Evolutionary conservation across 2,329 filamentous ascomycete genomes (phyloP), one percentile per base, ranked within the genome.

Genomic region (Talaromyces sp.): DNA sequence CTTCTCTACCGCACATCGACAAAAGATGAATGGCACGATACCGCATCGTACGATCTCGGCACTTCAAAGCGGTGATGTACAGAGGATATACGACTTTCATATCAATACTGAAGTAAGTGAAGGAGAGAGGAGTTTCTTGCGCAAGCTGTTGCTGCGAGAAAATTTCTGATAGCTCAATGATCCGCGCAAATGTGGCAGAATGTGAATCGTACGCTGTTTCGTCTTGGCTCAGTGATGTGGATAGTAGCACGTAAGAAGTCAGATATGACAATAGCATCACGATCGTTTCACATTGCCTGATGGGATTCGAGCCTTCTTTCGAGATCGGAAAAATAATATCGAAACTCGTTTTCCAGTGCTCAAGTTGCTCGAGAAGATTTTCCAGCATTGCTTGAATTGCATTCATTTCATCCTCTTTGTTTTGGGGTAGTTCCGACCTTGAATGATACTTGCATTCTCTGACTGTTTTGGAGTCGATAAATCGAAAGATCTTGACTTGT

Each of bases 21-120:
- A 60, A 24, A 14, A 60, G 43, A 58, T 8, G 31, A 22, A 50
- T n/a, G 3, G 58, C 58, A 6, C 16, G 58, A 35, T 5, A 39
- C 19, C 58, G 50, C 27, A 49, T 47, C 8, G 33, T 60, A 31
- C 19, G 19, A 4, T 60, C 58, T 33, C 58, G 58, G 58, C 43
- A 60, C 14, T 49, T 60, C 31, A 60, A 11, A 11, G 58, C 58
- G 19, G 58, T 60, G 13, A 50, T 50, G 43, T 60, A 60, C 1
- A 60, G 58, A 50, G 58, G 58, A 37, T 47, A 60, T 19, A 60
- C 37, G 27, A 39, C 31, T 60, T 60, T 14, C 58, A 60, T 60
- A 24, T 60, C 58, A 39, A 60, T 60, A 31, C 43, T 37, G 16
- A 60, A 60, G 27, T 22, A 27, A 27, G 13, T 14, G 19, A 11